Conservation (phyloP, 2,329 filamentous ascomycete species). For the Apiospora saccharicola region DNA sequence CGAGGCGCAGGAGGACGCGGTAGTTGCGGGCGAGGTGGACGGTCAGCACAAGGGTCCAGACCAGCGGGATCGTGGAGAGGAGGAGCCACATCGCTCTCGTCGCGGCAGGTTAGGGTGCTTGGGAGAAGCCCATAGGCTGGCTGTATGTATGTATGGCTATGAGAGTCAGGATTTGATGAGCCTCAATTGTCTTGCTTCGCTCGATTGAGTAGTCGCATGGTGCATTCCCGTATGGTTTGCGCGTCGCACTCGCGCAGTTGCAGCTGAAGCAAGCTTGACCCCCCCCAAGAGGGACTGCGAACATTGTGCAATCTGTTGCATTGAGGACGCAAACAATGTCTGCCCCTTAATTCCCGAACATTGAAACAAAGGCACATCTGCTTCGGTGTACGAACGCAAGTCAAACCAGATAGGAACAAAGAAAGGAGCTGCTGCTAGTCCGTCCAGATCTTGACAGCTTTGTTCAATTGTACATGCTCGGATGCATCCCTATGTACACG, state of each 20-base stretch:
- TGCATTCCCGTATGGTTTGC: background rate
- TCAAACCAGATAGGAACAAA: background rate
- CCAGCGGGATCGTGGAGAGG: conserved; percentile 30
- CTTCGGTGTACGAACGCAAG: background rate
- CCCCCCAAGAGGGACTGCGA: background rate
- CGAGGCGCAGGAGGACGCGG: conserved; percentile 32
- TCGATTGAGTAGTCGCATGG: background rate
- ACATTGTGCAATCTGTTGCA: background rate
- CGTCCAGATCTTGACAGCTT: background rate
- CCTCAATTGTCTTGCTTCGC: background rate
- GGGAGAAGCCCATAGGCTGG: background rate
- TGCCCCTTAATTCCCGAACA: background rate
- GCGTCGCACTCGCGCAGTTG: background rate
- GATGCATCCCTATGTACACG: background rate
- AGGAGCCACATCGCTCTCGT: conserved; percentile 31
- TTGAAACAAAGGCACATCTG: background rate
- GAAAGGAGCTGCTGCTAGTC: background rate
- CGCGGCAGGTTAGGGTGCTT: conserved; percentile 2
- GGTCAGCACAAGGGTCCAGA: conserved; percentile 33
- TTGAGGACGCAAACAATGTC: background rate
- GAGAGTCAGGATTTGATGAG: background rate
- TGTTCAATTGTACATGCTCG: background rate
- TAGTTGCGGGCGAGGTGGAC: conserved; percentile 34
- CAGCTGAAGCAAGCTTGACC: background rate
- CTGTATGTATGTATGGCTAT: background rate